Evolutionary conservation across 2,329 filamentous ascomycete genomes (phyloP).

Genomic region (Aspergillus niger): DNA sequence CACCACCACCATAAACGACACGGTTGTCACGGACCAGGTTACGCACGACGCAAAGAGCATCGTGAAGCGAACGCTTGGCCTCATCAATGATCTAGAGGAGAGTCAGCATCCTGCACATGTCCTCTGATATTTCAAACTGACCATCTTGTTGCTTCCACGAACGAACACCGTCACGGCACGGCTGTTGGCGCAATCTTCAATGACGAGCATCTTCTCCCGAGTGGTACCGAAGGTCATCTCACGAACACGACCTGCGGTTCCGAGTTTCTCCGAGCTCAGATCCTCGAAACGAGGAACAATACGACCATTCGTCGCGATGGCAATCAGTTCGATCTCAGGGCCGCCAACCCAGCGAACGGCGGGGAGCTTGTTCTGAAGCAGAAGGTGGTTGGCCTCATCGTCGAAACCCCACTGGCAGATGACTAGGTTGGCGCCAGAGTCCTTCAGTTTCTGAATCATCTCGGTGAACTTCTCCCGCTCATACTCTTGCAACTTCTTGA

Average conservation of each 20-base stretch:
- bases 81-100: constrained; percentile 86
- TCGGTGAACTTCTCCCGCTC: constrained; percentile 95
- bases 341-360: constrained; percentile 98
- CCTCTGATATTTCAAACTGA: constrained; percentile 45
- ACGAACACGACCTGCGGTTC: constrained; percentile 82
- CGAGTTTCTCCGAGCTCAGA: constrained; percentile 85
- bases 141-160: constrained; percentile 99
- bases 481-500: constrained; percentile 95
- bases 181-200: constrained; percentile 98
- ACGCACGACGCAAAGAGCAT: constrained; percentile 94
- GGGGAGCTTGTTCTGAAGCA: constrained; percentile 93
- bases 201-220: constrained; percentile 98
- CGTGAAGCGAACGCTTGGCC: constrained; percentile 94
- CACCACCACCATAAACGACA: constrained; percentile 95
- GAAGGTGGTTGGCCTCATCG: constrained; percentile 95
- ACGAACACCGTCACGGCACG: constrained; percentile 96
- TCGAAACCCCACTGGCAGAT: constrained; percentile 99
- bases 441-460: constrained; percentile 99
- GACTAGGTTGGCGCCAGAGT: constrained; percentile 91
- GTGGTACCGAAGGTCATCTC: constrained; percentile 98
- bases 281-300: constrained; percentile 98
- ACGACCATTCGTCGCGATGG: constrained; percentile 95
- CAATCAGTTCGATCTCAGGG: constrained; percentile 96
- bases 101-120: constrained; percentile 12
- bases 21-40: constrained; percentile 96